Evolutionary conservation across 352 stramenopile genomes (phyloP).

Genomic region (Globisporangium echinulatum): DNA sequence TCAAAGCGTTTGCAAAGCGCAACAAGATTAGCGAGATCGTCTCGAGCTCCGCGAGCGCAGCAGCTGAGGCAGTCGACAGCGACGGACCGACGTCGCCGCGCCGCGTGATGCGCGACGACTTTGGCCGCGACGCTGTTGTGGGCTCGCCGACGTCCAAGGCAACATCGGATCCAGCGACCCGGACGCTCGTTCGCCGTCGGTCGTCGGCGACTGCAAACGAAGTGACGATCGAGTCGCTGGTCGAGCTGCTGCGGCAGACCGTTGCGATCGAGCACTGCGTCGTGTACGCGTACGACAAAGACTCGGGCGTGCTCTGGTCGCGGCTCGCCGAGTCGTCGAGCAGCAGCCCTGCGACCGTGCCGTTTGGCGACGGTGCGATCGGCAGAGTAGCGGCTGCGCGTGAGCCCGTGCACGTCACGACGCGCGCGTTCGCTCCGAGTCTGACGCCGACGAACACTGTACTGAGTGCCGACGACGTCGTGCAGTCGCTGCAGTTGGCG

Average conservation of each 20-base stretch:
- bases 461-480: slow-evolving; percentile 12
- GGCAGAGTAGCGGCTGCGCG: slow-evolving; percentile 23
- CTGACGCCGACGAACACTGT: slow-evolving; percentile 6
- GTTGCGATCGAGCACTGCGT: slow-evolving; percentile 47
- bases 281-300: slow-evolving; percentile 52
- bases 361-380: slow-evolving; percentile 48
- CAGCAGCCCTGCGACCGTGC: slow-evolving; percentile 28
- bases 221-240: slow-evolving; percentile 28
- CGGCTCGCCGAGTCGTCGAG: slow-evolving; percentile 23
- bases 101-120: too few species aligned
- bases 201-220: slow-evolving; percentile 15
- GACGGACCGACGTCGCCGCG: background rate
- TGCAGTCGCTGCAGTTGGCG: slow-evolving; percentile 4
- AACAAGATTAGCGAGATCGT: slow-evolving; percentile 25
- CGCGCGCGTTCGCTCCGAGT: slow-evolving; percentile 3
- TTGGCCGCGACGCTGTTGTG: background rate
- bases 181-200: too few species aligned
- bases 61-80: background rate
- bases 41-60: slow-evolving; percentile 5
- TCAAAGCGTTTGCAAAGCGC: slow-evolving; percentile 38
- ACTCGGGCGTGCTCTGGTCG: slow-evolving; percentile 44
- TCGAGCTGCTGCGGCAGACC: slow-evolving; percentile 46
- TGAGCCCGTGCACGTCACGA: slow-evolving; percentile 26
- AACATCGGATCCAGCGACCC: too few species aligned
- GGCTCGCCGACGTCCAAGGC: background rate